phyloP scores from a whole-genome alignment of 1,284 basidiomycete genomes.

The Irpex sp. region DNA sequence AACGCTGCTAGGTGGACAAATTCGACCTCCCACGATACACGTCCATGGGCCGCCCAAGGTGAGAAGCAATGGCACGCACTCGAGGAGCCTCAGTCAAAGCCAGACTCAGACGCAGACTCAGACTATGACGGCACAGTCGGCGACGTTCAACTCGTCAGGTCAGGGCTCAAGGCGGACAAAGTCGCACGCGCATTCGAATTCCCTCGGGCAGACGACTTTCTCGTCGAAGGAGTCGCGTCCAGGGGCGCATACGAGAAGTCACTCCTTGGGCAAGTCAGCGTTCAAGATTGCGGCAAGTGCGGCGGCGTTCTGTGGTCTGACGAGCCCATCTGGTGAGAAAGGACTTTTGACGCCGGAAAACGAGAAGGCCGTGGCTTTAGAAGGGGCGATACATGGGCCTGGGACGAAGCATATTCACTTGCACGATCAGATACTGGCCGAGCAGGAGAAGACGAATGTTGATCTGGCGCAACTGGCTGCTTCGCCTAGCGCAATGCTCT shows the following conservation, averaged over 20 bases:
- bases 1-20: slow-evolving; percentile 60
- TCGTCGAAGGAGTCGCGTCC: slow-evolving; percentile 30
- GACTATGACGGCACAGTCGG: slow-evolving; percentile 4
- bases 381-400: slow-evolving; percentile 38
- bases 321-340: slow-evolving; percentile 12
- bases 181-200: slow-evolving; percentile 30
- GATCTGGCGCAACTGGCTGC: slow-evolving; percentile 21
- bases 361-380: slow-evolving; percentile 35
- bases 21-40: slow-evolving; percentile 45
- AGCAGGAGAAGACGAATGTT: slow-evolving; percentile 3
- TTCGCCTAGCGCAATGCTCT: slow-evolving; percentile 14
- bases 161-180: slow-evolving; percentile 26
- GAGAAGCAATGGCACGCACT: not conserved
- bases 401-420: slow-evolving; percentile 43
- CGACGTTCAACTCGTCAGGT: slow-evolving; percentile 29
- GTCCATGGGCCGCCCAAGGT: slow-evolving; percentile 19
- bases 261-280: slow-evolving; percentile 58
- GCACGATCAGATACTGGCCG: slow-evolving; percentile 17
- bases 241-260: slow-evolving; percentile 47
- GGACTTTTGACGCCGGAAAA: slow-evolving; percentile 25
- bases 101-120: slow-evolving; percentile 9
- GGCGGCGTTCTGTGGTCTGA: slow-evolving; percentile 29
- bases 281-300: slow-evolving; percentile 41
- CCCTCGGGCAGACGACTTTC: slow-evolving; percentile 30
- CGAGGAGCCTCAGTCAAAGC: slow-evolving; percentile 4